These are phyloP conservation scores for Alternaria sp. DNA, from an alignment of 2,329 filamentous ascomycete genomes.

Conservation along the genomic window DNA sequence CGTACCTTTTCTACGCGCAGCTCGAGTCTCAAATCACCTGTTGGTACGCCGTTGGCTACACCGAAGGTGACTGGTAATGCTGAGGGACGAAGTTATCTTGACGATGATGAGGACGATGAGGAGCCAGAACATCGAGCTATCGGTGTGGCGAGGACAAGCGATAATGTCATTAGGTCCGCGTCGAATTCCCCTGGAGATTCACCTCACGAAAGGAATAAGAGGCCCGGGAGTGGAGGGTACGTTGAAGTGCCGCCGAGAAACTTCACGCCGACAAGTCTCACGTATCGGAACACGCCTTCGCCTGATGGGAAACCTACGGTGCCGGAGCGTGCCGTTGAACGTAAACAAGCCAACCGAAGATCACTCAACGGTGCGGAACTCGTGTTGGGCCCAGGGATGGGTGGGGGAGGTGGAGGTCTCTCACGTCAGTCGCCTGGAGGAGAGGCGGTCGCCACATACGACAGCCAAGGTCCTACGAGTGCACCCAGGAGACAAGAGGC, in stretches of 20 bases:
- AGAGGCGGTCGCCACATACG: conserved; percentile 11
- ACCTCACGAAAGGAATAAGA: conserved; percentile 23
- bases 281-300: conserved; percentile 38
- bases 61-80: conserved; percentile 20
- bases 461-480: conserved; percentile 15
- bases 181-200: conserved; percentile 38
- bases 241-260: conserved; percentile 42
- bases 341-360: conserved; percentile 31
- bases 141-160: conserved; percentile 55
- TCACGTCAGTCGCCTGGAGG: too few relatives aligned
- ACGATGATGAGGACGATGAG: conserved; percentile 40
- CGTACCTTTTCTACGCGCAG: conserved; percentile 48
- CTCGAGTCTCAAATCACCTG: conserved; percentile 34
- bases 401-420: too few relatives aligned
- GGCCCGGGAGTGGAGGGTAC: conserved; percentile 34
- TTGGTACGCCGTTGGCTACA: conserved; percentile 29
- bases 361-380: conserved; percentile 14
- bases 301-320: conserved; percentile 32
- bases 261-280: conserved; percentile 30
- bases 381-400: not conserved
- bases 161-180: conserved; percentile 46
- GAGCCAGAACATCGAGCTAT: conserved; percentile 46
- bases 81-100: conserved; percentile 40
- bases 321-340: conserved; percentile 31
- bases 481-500: conserved; percentile 33